phyloP scores from a whole-genome alignment of 169 alveolate genomes.

The Eimeria falciformis region DNA sequence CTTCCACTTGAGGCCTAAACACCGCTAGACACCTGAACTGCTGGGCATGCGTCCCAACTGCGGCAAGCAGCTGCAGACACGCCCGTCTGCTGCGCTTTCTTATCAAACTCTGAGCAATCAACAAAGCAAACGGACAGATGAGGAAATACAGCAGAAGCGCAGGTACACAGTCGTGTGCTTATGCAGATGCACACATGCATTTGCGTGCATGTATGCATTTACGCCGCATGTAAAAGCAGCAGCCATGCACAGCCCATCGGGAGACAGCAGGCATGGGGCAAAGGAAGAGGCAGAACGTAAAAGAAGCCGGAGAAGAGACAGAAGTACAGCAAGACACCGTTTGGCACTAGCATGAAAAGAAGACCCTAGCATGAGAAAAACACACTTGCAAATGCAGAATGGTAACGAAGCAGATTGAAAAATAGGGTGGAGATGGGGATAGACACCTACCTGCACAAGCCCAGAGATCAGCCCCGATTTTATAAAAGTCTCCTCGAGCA shows the following conservation, averaged over 20 bases:
- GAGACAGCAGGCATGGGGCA: not conserved
- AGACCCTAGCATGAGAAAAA: too few species aligned
- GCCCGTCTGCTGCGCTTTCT: conserved; percentile 34
- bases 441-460: conserved; percentile 4
- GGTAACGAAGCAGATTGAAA: not conserved
- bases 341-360: too few species aligned
- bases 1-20: conserved; percentile 8
- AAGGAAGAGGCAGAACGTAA: too few species aligned
- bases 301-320: not conserved
- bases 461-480: conserved; percentile 9
- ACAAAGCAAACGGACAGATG: not conserved
- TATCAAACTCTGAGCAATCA: conserved; percentile 13
- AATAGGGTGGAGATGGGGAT: not conserved
- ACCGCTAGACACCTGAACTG: conserved; percentile 31
- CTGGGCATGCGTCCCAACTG: conserved; percentile 33
- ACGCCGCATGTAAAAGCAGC: too few species aligned
- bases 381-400: too few species aligned
- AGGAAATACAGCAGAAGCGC: not conserved
- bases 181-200: not conserved
- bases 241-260: not conserved
- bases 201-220: too few species aligned
- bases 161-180: not conserved
- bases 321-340: not conserved
- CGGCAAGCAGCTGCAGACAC: conserved; percentile 61
- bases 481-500: conserved; percentile 33